phyloP scores from a whole-genome alignment of 2,329 filamentous ascomycete genomes.

The Aureobasidium sp. region DNA sequence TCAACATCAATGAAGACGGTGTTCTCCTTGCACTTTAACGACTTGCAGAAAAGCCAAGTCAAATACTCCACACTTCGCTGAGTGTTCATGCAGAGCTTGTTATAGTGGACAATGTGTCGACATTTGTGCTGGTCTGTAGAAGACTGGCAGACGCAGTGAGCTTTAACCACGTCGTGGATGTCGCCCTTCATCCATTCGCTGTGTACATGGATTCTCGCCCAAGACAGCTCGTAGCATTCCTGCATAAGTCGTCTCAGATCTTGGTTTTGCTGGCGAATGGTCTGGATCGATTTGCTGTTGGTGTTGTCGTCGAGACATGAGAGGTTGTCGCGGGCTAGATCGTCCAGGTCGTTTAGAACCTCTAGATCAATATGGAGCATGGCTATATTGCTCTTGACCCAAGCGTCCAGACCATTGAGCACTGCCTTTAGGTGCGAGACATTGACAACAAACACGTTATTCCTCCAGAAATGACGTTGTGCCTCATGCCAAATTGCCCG shows the following conservation, averaged over 20 bases:
- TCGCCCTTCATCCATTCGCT: background rate
- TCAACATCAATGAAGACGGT: background rate
- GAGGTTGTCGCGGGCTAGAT: too few relatives aligned
- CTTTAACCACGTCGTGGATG: background rate
- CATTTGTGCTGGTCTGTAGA: background rate
- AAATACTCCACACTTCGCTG: background rate
- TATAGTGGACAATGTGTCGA: background rate
- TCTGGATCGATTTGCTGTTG: background rate
- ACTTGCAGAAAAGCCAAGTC: background rate
- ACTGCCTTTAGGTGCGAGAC: background rate
- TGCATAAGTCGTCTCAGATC: background rate
- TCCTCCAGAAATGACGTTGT: background rate
- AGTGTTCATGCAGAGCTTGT: background rate
- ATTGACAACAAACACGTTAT: background rate
- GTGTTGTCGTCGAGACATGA: background rate
- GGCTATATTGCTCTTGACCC: background rate
- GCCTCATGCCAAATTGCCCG: background rate
- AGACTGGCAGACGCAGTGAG: background rate
- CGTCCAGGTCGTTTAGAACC: background rate
- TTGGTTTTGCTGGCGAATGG: background rate
- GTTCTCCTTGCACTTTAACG: background rate
- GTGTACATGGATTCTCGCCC: background rate
- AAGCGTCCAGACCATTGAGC: background rate
- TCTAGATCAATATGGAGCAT: background rate
- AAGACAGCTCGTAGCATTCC: background rate